Evolutionary conservation across 2,329 filamentous ascomycete genomes (phyloP), one percentile per base, ranked within the genome.

Genomic region (Verticillium nubilum): DNA sequence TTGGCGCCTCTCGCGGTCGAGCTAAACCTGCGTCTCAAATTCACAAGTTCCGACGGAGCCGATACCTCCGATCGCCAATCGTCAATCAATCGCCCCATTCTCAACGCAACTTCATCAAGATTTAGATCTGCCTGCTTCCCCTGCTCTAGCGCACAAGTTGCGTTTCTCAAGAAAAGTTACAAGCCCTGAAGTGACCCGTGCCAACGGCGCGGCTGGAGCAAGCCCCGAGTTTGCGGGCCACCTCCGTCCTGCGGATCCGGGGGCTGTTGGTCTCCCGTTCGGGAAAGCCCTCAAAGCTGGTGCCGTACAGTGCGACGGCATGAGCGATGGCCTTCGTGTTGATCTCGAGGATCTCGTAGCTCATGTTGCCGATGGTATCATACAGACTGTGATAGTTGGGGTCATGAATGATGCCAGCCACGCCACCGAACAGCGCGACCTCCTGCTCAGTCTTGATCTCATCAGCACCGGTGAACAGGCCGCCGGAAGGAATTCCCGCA

Each of bases 381-480:
- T 78, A 77, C 2, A 73, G 73, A 37, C 73, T 70, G 66, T 87
- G 84, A 69, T 86, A 86, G 69, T 85, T 84, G 19, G 72, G 69
- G 65, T 86, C 83, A 64, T 80, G 84, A 33, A 76, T 71, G n/a
- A 77, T 73, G 47, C 80, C 82, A 4, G 80, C 81, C 35, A 76
- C 70, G 28, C 84, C 84, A 26, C 84, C 84, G 62, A 83, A 86
- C 65, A 79, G 65, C 7, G 69, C 70, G 0, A 73, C 78, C 65
- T 86, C 78, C 50, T 80, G 78, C 7, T 74, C 74, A 0, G 82
- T 86, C 77, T 86, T 86, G 69, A 83, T 66, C 17, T 74, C 80
- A 65, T 86, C 84, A 4, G 85, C 84, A 29, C 85, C 84, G 12
- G 83, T 85, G 64, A 84, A 84, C 59, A 87, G 73, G 23, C 84